phyloP scores from a whole-genome alignment of 345 rosid genomes.

The Gossypium sturtianum region DNA sequence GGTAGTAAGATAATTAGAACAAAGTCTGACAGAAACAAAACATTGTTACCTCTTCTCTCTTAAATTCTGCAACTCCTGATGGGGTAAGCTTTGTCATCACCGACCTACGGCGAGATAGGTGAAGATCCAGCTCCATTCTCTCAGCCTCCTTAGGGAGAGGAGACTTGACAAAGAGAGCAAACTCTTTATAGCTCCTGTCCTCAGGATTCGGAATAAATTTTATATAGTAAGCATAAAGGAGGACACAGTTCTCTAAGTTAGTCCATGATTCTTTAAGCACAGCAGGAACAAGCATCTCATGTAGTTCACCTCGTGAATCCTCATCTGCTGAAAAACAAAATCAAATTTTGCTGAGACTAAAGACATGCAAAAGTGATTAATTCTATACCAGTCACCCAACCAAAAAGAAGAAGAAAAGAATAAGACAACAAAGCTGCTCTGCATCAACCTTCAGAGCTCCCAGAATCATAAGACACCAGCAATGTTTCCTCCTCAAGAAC shows the following conservation, averaged over 20 bases:
- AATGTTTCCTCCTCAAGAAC: constrained; percentile 34
- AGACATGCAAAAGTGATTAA: background rate
- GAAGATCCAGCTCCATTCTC: constrained; percentile 71
- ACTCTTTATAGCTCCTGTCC: constrained; percentile 69
- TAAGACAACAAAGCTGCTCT: constrained; percentile 7
- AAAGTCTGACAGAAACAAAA: constrained; percentile 7
- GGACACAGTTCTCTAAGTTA: constrained; percentile 25
- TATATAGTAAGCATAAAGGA: constrained; percentile 50
- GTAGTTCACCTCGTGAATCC: constrained; percentile 49
- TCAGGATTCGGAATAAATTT: constrained; percentile 60
- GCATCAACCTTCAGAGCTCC: constrained; percentile 47
- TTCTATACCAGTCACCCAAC: background rate
- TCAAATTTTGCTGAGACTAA: constrained; percentile 4
- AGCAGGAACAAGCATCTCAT: constrained; percentile 75
- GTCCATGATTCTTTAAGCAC: constrained; percentile 56
- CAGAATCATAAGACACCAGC: constrained; percentile 30
- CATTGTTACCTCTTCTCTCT: constrained; percentile 49
- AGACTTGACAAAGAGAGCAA: constrained; percentile 70
- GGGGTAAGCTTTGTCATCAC: constrained; percentile 60
- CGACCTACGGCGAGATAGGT: constrained; percentile 74
- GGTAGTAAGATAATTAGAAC: constrained; percentile 3
- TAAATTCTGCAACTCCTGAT: constrained; percentile 35
- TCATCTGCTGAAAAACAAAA: constrained; percentile 42
- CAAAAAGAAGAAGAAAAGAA: constrained; percentile 3
- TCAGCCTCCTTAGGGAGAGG: constrained; percentile 80